phyloP scores from a whole-genome alignment of 106 monocot genomes.

The Ottelia alismoides region DNA sequence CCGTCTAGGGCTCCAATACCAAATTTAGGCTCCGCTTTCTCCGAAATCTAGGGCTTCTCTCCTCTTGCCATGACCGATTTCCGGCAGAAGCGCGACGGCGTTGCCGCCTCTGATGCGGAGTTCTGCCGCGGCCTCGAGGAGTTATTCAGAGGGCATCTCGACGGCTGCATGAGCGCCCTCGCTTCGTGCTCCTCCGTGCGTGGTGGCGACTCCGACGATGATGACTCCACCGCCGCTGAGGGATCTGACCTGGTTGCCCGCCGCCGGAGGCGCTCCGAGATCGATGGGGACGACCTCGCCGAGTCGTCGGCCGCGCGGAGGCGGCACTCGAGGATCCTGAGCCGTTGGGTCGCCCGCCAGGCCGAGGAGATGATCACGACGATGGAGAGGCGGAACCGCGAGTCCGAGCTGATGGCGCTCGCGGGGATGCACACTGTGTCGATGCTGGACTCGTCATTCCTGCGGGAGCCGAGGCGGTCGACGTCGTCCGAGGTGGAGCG shows the following conservation, averaged over 20 bases:
- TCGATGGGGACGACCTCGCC: constrained; percentile 61
- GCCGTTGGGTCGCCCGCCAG: constrained; percentile 76
- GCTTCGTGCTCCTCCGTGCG: constrained; percentile 12
- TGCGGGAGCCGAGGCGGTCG: constrained; percentile 24
- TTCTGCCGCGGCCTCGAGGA: constrained; percentile 17
- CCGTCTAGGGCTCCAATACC: not conserved
- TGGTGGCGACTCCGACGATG: constrained; percentile 18
- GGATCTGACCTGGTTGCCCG: constrained; percentile 30
- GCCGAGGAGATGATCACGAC: constrained; percentile 90
- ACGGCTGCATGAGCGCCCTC: constrained; percentile 13
- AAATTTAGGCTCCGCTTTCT: not conserved
- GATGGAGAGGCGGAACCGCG: constrained; percentile 68
- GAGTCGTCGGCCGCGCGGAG: constrained; percentile 67
- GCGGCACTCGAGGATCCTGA: constrained; percentile 65
- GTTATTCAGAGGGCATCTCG: constrained; percentile 17
- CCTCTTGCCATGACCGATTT: constrained; percentile 16
- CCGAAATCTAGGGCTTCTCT: constrained; percentile 6
- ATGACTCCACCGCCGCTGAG: constrained; percentile 15
- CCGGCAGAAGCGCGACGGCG: constrained; percentile 13
- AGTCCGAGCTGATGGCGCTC: constrained; percentile 85
- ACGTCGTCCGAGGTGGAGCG: constrained; percentile 13
- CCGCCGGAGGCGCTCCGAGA: constrained; percentile 48
- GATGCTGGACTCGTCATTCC: constrained; percentile 75
- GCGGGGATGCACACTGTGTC: constrained; percentile 80
- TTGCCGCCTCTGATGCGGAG: not conserved